A percentile compares a stretch with the other conserved stretches of the same genome.
phyloP scores from a whole-genome alignment of 345 rosid genomes.

The Rubroshorea leprosula region DNA sequence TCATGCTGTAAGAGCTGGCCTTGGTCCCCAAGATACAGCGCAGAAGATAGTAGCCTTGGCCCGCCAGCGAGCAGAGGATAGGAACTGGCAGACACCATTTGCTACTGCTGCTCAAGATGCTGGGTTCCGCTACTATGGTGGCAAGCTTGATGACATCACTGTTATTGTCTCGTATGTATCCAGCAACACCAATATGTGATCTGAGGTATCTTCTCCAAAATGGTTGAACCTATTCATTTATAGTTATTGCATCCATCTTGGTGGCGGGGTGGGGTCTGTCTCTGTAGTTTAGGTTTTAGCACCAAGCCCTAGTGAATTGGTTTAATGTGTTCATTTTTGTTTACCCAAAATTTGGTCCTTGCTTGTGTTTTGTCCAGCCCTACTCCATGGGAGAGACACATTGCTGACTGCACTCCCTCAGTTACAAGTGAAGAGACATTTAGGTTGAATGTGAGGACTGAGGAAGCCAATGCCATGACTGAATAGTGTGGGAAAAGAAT shows the following conservation, averaged over 20 bases:
- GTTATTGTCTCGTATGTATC: constrained; percentile 75
- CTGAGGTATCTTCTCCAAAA: not conserved
- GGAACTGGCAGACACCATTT: constrained; percentile 77
- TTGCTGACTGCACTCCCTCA: not conserved
- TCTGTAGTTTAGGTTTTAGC: too few species aligned
- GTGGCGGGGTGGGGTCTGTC: too few species aligned
- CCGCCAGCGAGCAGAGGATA: constrained; percentile 67
- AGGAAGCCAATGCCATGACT: too few species aligned
- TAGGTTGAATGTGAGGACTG: too few species aligned
- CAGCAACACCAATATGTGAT: constrained; percentile 9
- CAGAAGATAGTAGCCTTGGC: constrained; percentile 86
- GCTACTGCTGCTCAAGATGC: constrained; percentile 88
- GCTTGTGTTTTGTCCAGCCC: not conserved
- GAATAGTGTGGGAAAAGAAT: not conserved
- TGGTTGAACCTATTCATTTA: not conserved
- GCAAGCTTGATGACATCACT: constrained; percentile 95
- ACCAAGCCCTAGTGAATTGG: too few species aligned
- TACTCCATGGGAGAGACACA: too few species aligned
- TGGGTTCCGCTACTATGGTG: constrained; percentile 84
- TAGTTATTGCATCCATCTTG: too few species aligned
- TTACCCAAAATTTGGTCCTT: too few species aligned
- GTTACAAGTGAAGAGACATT: too few species aligned
- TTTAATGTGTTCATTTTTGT: too few species aligned
- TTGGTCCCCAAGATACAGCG: constrained; percentile 66
- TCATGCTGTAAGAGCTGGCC: constrained; percentile 63